A percentile compares a stretch with the other conserved stretches of the same genome.
Evolutionary conservation across 257 asterid genomes (phyloP).

Genomic region (Marsdenia floribunda): DNA sequence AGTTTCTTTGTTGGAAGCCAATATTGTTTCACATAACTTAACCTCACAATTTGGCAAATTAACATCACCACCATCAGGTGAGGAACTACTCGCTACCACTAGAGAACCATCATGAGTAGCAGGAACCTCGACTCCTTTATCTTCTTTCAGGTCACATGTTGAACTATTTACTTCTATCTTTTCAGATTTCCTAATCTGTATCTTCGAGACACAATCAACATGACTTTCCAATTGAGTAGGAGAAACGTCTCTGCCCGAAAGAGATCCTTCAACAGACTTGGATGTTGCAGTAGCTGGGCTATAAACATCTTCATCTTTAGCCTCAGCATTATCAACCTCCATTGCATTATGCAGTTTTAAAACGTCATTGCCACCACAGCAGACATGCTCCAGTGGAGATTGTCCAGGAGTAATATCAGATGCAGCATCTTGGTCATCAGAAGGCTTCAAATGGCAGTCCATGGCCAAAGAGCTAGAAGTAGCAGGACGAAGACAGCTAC

Average conservation of each 20-base stretch:
- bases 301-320: constrained; percentile 59
- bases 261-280: constrained; percentile 44
- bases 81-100: constrained; percentile 18
- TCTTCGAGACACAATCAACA: constrained; percentile 20
- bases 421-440: constrained; percentile 41
- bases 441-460: constrained; percentile 35
- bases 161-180: constrained; percentile 26
- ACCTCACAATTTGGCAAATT: constrained; percentile 25
- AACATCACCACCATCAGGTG: constrained; percentile 17
- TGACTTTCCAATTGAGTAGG: constrained; percentile 21
- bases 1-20: constrained; percentile 54
- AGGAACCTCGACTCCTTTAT: constrained; percentile 6
- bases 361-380: constrained; percentile 10
- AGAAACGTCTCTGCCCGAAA: constrained; percentile 27
- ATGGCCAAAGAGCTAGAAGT: constrained; percentile 38
- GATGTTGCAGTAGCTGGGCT: constrained; percentile 83
- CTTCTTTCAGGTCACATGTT: constrained; percentile 1
- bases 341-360: constrained; percentile 27
- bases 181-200: constrained; percentile 26
- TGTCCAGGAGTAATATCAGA: constrained; percentile 35
- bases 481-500: constrained; percentile 31
- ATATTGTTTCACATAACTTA: constrained; percentile 35
- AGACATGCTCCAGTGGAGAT: constrained; percentile 32
- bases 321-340: constrained; percentile 24
- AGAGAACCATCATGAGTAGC: constrained; percentile 18